Evolutionary conservation across 208 protist species (phyloP), one percentile per base, ranked within the genome.

Genomic region (Leishmania mexicana): DNA sequence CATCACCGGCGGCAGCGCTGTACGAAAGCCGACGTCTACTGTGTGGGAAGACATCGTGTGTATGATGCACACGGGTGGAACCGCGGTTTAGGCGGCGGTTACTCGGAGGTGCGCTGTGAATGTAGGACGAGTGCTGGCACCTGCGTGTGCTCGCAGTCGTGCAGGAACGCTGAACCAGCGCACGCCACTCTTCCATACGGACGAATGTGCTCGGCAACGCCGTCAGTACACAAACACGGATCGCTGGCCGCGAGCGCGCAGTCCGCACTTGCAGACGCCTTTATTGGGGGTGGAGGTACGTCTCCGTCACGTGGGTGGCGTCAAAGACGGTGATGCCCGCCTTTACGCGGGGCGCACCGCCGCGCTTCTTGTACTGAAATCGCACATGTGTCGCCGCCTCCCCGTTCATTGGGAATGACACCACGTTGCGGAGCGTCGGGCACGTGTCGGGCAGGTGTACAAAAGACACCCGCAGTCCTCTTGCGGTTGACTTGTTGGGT

Each of bases 321-420:
- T 82, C 79, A 62, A 85, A 85, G 49, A 80, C 85, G 40, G 75
- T 85, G 31, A 70, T 76, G 15, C 88, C 88, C 5, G 78, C 75
- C 42, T 78, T 81, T 49, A 92, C 57, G 49, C 76, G 64, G 21
- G 88, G 83, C 2, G 68, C 75, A 10, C 79, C 77, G 13, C 81
- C 83, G 6, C 80, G 85, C 60, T 83, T 85, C 81, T 89, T 92
- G 72, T 78, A 82, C 80, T 92, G 88, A 62, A 92, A 92, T 57
- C 86, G 64, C 64, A 86, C 21, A 54, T 75, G 62, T 60, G 83
- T 57, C 40, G 76, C 53, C 31, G 42, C 64, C 75, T 81, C 75
- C 8, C 73, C 73, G 40, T 79, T 76, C 71, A 83, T 65, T 5
- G 62, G 64, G 78, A 87, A 89, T 1, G 81, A 42, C 3, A 47